Conservation (phyloP, 805 yeast genomes). For the Wickerhamomyces alni region DNA sequence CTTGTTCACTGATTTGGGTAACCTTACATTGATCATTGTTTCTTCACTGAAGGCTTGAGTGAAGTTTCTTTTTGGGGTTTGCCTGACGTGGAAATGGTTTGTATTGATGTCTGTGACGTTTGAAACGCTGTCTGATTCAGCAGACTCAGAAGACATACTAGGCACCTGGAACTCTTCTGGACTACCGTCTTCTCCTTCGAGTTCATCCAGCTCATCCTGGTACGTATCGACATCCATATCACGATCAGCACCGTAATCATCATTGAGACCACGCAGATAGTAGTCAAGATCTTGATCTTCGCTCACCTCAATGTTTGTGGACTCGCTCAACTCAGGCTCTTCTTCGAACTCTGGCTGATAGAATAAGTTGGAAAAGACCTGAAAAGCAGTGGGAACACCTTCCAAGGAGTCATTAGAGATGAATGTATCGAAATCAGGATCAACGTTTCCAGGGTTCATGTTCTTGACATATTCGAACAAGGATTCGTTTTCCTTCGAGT, state of each 20-base stretch:
- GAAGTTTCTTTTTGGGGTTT: slow-evolving; percentile 6
- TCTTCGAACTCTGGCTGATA: slow-evolving; percentile 18
- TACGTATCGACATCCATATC: neutral
- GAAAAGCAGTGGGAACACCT: slow-evolving; percentile 27
- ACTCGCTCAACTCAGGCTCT: neutral
- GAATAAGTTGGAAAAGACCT: slow-evolving; percentile 25
- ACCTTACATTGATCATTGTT: neutral
- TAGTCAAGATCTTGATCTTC: slow-evolving; percentile 5
- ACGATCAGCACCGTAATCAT: neutral
- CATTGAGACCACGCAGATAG: neutral
- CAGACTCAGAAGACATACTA: neutral
- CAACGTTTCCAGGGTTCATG: slow-evolving; percentile 6
- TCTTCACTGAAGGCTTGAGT: slow-evolving; percentile 3
- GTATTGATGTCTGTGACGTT: slow-evolving; percentile 8
- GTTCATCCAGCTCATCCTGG: slow-evolving; percentile 4
- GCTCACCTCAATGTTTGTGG: slow-evolving; percentile 3
- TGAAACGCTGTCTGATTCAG: neutral
- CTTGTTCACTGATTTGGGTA: neutral
- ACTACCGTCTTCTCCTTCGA: neutral
- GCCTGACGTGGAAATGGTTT: slow-evolving; percentile 3
- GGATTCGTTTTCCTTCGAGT: slow-evolving; percentile 29
- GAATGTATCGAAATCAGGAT: slow-evolving; percentile 14
- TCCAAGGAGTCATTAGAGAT: slow-evolving; percentile 19
- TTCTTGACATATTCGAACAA: slow-evolving; percentile 27
- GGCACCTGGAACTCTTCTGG: neutral